Base-by-base conservation (phyloP, 257 asterid species). In the Forsythia suspensa region DNA sequence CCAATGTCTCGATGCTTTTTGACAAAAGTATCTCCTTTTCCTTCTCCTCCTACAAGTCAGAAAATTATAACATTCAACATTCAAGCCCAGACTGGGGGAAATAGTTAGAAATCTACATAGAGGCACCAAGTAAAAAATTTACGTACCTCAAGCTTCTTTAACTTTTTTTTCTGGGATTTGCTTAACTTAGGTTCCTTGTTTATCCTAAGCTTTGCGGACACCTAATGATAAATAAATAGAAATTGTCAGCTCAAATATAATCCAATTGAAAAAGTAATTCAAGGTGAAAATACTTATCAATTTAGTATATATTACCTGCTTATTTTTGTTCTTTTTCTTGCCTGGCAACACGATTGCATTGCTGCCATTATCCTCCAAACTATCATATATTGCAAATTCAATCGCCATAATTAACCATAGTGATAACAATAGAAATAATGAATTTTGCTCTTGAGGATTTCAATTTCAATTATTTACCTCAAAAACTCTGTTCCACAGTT, bases 61-160 rank as follows among this genome's bases (percentile, higher is more conserved):
- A 80, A 78, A 77, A 21, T 9, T 63, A 74, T 39, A 75, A 70
- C 51, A 79, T 77, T 57, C 79, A 69, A 76, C 73, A 21, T 21
- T 63, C 43, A 80, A 4, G 37, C 80, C 72, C 70, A 55, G 73
- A 15, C 21, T 72, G 37, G 36, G 38, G 36, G 38, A 61, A 61
- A 8, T 21, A 21, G 69, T 20, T 20, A 8, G 69, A 61, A 68
- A 44, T 11, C 10, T 63, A 44, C 1, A 48, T 67, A 46, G 48
- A 29, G 13, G 55, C 34, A 21, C 40, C 39, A 77, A 67, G 15
- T 0, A 15, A 41, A 59, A 70, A 12, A 46, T 18, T 57, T n/a
- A 80, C 83, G 71, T 44, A 95, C 98, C 98, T 93, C 94, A 57
- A 95, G 73, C 83, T 88, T 95, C 92, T 85, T 90, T 72, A 95